Evolutionary conservation across 2,329 filamentous ascomycete genomes (phyloP).

Genomic region (Paraphoma chrysanthemicola): DNA sequence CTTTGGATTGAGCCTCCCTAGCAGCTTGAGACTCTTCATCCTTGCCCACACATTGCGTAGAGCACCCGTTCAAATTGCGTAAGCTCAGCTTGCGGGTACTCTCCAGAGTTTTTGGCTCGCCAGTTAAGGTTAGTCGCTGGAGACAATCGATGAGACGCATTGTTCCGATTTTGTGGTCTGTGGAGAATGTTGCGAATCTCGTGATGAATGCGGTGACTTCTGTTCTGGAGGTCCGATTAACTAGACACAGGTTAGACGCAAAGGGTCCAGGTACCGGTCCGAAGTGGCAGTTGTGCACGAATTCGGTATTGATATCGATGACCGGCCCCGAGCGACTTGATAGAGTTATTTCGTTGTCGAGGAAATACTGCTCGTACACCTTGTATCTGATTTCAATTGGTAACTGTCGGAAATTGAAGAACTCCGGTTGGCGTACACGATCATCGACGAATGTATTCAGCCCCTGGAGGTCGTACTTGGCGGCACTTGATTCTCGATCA

Average conservation of each 20-base stretch:
- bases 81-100: neutral
- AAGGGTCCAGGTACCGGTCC: neutral
- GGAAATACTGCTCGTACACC: neutral
- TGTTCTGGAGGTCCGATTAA: neutral
- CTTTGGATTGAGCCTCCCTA: too few relatives aligned
- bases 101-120: neutral
- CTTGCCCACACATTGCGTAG: too few relatives aligned
- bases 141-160: neutral
- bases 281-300: too few relatives aligned
- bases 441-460: neutral
- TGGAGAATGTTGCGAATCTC: neutral
- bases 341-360: neutral
- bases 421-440: neutral
- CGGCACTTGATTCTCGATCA: neutral
- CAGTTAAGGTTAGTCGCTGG: neutral
- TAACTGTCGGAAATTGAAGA: neutral
- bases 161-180: neutral
- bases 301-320: too few relatives aligned
- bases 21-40: too few relatives aligned
- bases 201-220: neutral
- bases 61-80: neutral
- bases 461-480: neutral
- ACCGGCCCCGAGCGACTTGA: neutral
- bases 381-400: neutral
- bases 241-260: too few relatives aligned